A percentile compares a stretch with the other conserved stretches of the same genome.
Conservation (phyloP, 2,329 filamentous ascomycete species). For the Colletotrichum phormii region DNA sequence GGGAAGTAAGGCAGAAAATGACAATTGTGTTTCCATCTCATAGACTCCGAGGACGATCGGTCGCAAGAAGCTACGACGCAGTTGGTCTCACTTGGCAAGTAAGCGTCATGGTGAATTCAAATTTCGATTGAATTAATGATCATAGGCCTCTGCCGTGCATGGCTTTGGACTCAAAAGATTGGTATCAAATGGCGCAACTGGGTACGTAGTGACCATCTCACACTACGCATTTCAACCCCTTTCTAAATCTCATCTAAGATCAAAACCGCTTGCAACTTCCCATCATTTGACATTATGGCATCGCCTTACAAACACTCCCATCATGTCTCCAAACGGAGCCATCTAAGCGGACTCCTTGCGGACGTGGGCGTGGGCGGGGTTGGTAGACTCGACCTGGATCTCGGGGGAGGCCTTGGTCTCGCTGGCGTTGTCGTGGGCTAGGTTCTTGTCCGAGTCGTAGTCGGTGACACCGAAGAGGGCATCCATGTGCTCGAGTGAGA, state of each 20-base stretch:
- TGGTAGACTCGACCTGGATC: slow-evolving; percentile 30
- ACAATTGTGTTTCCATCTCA: neutral
- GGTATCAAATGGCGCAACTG: slow-evolving; percentile 33
- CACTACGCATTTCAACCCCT: neutral
- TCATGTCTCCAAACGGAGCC: neutral
- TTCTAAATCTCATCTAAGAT: slow-evolving; percentile 22
- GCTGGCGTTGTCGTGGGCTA: slow-evolving; percentile 28
- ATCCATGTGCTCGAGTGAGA: slow-evolving; percentile 39
- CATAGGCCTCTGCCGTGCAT: slow-evolving; percentile 9
- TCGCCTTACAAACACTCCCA: neutral
- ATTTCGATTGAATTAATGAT: slow-evolving; percentile 4
- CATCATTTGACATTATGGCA: slow-evolving; percentile 9
- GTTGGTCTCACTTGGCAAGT: neutral
- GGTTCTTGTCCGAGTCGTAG: slow-evolving; percentile 31
- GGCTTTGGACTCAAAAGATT: slow-evolving; percentile 14
- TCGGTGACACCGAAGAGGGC: slow-evolving; percentile 34
- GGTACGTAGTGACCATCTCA: neutral
- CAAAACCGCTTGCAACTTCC: slow-evolving; percentile 12
- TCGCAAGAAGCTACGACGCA: neutral
- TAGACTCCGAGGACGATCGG: neutral
- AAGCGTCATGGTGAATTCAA: neutral
- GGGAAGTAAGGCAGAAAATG: neutral
- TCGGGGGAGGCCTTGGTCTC: slow-evolving; percentile 24
- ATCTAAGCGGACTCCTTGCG: slow-evolving; percentile 31
- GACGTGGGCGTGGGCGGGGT: slow-evolving; percentile 29